phyloP scores from a whole-genome alignment of 306 rosid species.

The Rubus parviflorus region DNA sequence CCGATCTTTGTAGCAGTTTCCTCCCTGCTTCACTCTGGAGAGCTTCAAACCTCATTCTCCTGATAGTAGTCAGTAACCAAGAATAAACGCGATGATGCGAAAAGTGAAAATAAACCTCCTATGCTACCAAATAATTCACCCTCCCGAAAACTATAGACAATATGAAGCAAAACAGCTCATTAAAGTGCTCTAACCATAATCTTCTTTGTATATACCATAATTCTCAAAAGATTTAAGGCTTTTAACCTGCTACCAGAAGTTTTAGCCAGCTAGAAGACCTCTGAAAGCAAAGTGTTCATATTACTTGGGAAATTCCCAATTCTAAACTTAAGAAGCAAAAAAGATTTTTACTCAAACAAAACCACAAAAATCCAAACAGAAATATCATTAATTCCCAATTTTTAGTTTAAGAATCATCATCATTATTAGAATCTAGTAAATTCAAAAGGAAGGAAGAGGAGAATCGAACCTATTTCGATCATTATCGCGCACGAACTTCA shows the following conservation, averaged over 20 bases:
- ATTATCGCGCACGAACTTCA: conserved; percentile 75
- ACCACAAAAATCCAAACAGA: neutral
- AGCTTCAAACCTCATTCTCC: conserved; percentile 76
- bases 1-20: conserved; percentile 76
- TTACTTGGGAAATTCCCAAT: neutral
- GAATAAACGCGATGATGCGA: neutral
- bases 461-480: conserved; percentile 59
- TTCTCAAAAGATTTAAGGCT: neutral
- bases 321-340: neutral
- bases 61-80: conserved; percentile 30
- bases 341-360: neutral
- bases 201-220: neutral
- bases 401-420: neutral
- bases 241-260: neutral
- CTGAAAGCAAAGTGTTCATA: neutral
- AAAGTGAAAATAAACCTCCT: neutral
- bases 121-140: neutral
- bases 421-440: neutral
- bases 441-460: neutral
- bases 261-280: neutral
- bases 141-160: neutral
- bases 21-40: conserved; percentile 94
- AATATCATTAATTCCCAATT: neutral
- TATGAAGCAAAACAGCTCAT: neutral
- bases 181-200: neutral